A percentile compares a stretch with the other conserved stretches of the same genome.
Conservation (phyloP, 1,284 basidiomycete species). For the Phellinidium pouzarii region DNA sequence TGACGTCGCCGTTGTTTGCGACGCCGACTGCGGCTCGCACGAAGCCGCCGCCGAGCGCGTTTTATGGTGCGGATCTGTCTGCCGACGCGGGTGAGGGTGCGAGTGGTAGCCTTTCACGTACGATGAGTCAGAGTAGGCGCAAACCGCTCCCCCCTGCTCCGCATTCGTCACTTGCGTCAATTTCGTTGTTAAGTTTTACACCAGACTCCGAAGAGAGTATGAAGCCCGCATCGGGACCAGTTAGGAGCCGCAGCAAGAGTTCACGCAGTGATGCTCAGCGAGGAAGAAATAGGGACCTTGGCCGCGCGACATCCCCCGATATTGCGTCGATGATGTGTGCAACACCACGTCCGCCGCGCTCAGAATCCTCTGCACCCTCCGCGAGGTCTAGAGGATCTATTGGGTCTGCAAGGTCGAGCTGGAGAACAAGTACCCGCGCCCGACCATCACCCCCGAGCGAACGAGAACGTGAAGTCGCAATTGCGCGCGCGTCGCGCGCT, state of each 20-base stretch:
- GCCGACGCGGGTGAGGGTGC: not conserved
- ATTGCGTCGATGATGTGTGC: constrained; percentile 12
- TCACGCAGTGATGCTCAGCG: not conserved
- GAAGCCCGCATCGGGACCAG: not conserved
- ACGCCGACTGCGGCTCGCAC: not conserved
- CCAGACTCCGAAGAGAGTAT: not conserved
- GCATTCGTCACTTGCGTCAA: not conserved
- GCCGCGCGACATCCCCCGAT: constrained; percentile 10
- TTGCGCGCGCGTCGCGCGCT: constrained; percentile 1
- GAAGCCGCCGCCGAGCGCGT: not conserved
- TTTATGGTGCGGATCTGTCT: not conserved
- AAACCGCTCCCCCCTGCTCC: constrained; percentile 13
- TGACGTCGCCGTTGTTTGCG: not conserved
- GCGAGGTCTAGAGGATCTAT: not conserved
- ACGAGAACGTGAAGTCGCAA: constrained; percentile 2
- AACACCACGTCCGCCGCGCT: constrained; percentile 8
- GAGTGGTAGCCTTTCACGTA: not conserved
- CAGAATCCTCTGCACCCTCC: not conserved
- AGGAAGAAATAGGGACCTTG: not conserved
- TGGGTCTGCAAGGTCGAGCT: constrained; percentile 4
- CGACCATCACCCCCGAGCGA: constrained; percentile 8
- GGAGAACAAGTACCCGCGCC: not conserved
- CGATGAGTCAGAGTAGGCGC: constrained; percentile 14
- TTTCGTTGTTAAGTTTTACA: not conserved
- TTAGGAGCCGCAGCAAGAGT: not conserved